Conservation (phyloP, 768 basidiomycete species). For the Macrolepiota dolichaula region DNA sequence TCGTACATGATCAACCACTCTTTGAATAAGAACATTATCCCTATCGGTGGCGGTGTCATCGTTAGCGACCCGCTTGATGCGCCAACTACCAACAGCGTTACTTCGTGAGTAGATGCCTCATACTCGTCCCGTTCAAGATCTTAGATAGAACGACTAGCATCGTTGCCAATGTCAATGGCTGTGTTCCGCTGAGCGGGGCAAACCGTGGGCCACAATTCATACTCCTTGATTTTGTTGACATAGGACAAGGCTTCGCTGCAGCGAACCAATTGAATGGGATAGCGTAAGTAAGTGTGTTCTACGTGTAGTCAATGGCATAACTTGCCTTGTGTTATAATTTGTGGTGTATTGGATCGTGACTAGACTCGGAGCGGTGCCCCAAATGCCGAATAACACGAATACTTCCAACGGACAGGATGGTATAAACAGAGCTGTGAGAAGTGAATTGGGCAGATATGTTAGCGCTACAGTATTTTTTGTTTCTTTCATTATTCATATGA, state of each 20-base stretch:
- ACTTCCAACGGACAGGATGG: neutral
- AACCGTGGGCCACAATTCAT: slow-evolving; percentile 49
- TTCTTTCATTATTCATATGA: neutral
- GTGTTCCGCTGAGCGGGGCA: slow-evolving; percentile 35
- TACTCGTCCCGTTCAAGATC: neutral
- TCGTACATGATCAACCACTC: slow-evolving; percentile 61
- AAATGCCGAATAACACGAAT: neutral
- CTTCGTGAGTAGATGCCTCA: slow-evolving; percentile 28
- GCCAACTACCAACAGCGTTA: slow-evolving; percentile 32
- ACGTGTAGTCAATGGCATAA: neutral
- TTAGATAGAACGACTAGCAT: slow-evolving; percentile 24
- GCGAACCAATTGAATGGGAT: slow-evolving; percentile 44
- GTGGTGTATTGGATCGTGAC: neutral
- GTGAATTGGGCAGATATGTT: too few relatives aligned
- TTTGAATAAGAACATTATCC: slow-evolving; percentile 42
- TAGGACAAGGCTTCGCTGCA: slow-evolving; percentile 41
- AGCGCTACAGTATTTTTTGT: neutral
- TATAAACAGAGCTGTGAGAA: neutral
- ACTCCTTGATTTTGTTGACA: slow-evolving; percentile 49
- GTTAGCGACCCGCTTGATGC: slow-evolving; percentile 35
- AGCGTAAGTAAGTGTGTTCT: slow-evolving; percentile 23
- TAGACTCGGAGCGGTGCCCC: neutral
- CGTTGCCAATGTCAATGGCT: slow-evolving; percentile 37
- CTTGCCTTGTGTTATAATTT: neutral
- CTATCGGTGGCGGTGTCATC: slow-evolving; percentile 32